A percentile compares a stretch with the other conserved stretches of the same genome.
These are phyloP conservation scores for Orbilia ellipsospora DNA, from an alignment of 2,329 filamentous ascomycete species.

Conservation along the genomic window DNA sequence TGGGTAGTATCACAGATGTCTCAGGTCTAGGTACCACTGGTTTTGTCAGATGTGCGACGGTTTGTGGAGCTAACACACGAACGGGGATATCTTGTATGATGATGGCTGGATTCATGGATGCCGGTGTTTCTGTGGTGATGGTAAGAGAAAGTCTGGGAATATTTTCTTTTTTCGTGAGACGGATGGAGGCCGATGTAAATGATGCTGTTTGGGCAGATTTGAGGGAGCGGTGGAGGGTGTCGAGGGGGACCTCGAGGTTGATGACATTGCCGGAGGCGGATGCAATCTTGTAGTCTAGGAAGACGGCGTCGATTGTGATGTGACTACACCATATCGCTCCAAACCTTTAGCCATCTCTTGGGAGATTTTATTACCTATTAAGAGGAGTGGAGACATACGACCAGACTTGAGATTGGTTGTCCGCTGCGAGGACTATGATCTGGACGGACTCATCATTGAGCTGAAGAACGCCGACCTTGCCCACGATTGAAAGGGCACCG, in stretches of 20 bases:
- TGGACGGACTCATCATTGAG: slow-evolving; percentile 87
- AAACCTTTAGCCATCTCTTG: not conserved
- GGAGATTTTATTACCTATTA: not conserved
- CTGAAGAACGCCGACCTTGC: slow-evolving; percentile 75
- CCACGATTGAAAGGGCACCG: slow-evolving; percentile 71
- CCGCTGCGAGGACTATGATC: slow-evolving; percentile 95
- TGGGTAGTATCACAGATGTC: slow-evolving; percentile 90
- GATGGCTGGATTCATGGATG: slow-evolving; percentile 67
- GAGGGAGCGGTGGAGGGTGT: slow-evolving; percentile 87
- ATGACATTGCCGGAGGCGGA: slow-evolving; percentile 87
- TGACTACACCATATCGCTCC: slow-evolving; percentile 63
- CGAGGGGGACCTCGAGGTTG: slow-evolving; percentile 94
- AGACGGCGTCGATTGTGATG: slow-evolving; percentile 81
- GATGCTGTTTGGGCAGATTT: slow-evolving; percentile 77
- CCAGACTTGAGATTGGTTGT: slow-evolving; percentile 91
- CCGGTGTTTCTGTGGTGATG: slow-evolving; percentile 78
- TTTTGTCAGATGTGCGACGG: slow-evolving; percentile 93
- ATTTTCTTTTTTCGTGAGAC: slow-evolving; percentile 82
- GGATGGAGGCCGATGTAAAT: slow-evolving; percentile 83
- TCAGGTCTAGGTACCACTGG: slow-evolving; percentile 90
- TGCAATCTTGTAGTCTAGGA: slow-evolving; percentile 84
- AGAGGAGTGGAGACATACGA: slow-evolving; percentile 70
- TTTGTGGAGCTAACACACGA: slow-evolving; percentile 82
- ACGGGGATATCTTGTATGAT: slow-evolving; percentile 98
- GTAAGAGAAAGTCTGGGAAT: slow-evolving; percentile 88